phyloP scores from a whole-genome alignment of 1,139 yeast species.

The Yamadazyma jaroonii region DNA sequence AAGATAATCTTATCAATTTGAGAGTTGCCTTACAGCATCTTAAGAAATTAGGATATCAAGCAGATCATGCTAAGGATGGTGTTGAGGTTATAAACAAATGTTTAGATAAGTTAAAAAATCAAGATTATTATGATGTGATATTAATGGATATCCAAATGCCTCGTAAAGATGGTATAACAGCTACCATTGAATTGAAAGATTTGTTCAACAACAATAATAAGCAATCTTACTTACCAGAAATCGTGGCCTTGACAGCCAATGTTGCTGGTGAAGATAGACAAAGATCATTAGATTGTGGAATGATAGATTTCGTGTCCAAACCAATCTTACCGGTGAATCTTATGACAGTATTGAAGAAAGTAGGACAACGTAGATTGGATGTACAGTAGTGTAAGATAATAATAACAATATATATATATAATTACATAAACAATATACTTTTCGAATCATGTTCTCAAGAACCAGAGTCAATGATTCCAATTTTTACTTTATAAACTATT shows the following conservation, averaged over 20 bases:
- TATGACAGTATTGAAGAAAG: constrained; percentile 24
- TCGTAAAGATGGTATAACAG: constrained; percentile 49
- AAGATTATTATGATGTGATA: constrained; percentile 45
- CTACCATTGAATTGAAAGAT: constrained; percentile 35
- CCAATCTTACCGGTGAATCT: constrained; percentile 53
- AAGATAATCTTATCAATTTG: constrained; percentile 51
- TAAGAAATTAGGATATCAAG: constrained; percentile 50
- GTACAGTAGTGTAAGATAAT: no score
- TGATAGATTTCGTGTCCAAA: constrained; percentile 55
- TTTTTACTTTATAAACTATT: no score
- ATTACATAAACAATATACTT: neutral
- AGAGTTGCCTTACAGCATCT: constrained; percentile 52
- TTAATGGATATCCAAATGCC: constrained; percentile 61
- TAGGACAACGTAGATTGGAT: constrained; percentile 10
- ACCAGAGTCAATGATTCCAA: no score
- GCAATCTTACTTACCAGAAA: constrained; percentile 34
- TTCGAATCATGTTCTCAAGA: no score
- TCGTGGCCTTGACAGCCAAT: constrained; percentile 55
- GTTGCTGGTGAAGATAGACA: constrained; percentile 56
- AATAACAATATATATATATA: no score
- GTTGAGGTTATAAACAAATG: constrained; percentile 47
- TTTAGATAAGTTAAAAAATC: constrained; percentile 21
- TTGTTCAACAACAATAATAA: constrained; percentile 21
- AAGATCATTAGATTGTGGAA: constrained; percentile 47
- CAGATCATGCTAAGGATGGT: constrained; percentile 58